phyloP scores from a whole-genome alignment of 129 eudicot species.

The Artemisia annua region DNA sequence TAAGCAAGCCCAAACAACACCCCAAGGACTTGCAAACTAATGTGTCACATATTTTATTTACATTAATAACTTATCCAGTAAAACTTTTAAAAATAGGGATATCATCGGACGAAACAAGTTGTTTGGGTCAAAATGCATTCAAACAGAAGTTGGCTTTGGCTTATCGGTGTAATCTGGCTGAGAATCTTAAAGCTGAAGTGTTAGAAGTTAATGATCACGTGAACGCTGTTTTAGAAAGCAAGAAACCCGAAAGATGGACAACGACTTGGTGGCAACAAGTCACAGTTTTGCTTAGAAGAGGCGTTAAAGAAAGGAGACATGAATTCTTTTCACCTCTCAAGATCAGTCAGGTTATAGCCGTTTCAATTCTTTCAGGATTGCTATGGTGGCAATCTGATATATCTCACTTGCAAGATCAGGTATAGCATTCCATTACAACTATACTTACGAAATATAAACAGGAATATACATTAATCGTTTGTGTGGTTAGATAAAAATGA shows the following conservation, averaged over 20 bases:
- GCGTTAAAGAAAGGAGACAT: conserved; percentile 75
- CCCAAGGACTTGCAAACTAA: background rate
- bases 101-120: conserved; percentile 36
- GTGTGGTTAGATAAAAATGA: too few species aligned
- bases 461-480: background rate
- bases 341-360: conserved; percentile 49
- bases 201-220: conserved; percentile 13
- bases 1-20: too few species aligned
- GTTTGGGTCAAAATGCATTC: conserved; percentile 37
- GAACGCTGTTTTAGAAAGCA: conserved; percentile 23
- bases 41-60: background rate
- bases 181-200: conserved; percentile 41
- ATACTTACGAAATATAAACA: background rate
- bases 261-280: conserved; percentile 86
- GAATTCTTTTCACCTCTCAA: conserved; percentile 55
- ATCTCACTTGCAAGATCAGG: conserved; percentile 76
- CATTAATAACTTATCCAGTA: background rate
- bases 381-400: conserved; percentile 78
- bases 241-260: conserved; percentile 48
- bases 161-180: conserved; percentile 49
- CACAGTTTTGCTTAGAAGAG: conserved; percentile 56
- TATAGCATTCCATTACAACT: conserved; percentile 22
- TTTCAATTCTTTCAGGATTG: conserved; percentile 54
- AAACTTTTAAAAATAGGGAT: conserved; percentile 42
- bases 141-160: conserved; percentile 54